phyloP scores from a whole-genome alignment of 306 rosid species.

The Pyrus communis region DNA sequence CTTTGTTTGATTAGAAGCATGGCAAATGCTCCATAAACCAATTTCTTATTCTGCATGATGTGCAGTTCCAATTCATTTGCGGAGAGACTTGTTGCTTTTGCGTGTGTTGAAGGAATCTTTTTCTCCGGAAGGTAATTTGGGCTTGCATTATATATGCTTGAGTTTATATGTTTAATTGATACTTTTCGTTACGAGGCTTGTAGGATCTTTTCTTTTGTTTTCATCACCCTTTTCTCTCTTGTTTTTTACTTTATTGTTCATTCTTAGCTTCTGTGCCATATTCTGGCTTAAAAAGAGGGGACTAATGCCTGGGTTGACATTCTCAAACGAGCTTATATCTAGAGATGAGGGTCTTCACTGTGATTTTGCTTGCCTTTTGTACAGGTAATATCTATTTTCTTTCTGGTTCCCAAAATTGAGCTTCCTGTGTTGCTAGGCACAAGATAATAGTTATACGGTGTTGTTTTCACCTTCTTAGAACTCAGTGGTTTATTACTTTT shows the following conservation, averaged over 20 bases:
- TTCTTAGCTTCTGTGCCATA: slow-evolving; percentile 85
- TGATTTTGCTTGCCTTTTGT: slow-evolving; percentile 89
- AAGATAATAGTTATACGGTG: neutral
- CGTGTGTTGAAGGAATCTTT: slow-evolving; percentile 87
- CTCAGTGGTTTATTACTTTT: neutral
- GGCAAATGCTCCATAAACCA: slow-evolving; percentile 1
- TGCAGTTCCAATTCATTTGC: slow-evolving; percentile 72
- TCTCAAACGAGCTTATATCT: slow-evolving; percentile 87
- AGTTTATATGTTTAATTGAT: neutral
- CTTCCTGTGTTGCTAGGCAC: slow-evolving; percentile 3
- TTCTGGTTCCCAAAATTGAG: neutral
- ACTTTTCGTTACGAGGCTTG: neutral
- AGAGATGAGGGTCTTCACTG: slow-evolving; percentile 98
- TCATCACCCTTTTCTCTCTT: neutral
- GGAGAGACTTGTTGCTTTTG: slow-evolving; percentile 84
- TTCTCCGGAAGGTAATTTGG: slow-evolving; percentile 83
- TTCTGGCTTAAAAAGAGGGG: slow-evolving; percentile 94
- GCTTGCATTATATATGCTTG: neutral
- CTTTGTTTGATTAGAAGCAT: neutral
- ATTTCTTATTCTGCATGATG: slow-evolving; percentile 24
- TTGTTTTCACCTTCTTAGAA: neutral
- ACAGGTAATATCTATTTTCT: slow-evolving; percentile 37
- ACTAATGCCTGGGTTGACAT: slow-evolving; percentile 82
- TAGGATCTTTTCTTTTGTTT: neutral
- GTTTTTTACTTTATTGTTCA: slow-evolving; percentile 12